phyloP scores from a whole-genome alignment of 2,329 filamentous ascomycete genomes.

The Monosporascus sp. region DNA sequence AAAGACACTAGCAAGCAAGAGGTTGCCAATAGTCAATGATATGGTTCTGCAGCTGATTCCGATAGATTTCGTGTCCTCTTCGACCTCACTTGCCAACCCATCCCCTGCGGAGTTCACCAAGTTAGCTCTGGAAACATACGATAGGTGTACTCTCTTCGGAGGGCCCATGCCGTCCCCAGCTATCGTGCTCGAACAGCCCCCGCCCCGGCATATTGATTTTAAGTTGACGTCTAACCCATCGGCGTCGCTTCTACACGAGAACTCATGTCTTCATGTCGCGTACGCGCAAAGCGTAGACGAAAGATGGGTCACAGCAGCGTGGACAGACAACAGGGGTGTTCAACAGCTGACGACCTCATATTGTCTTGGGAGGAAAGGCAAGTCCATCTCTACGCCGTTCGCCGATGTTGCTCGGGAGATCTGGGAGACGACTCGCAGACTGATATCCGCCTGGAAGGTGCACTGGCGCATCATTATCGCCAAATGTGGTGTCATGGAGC shows the following conservation, averaged over 20 bases:
- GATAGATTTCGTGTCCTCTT: slow-evolving; percentile 60
- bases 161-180: slow-evolving; percentile 61
- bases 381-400: slow-evolving; percentile 47
- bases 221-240: slow-evolving; percentile 64
- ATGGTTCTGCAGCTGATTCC: slow-evolving; percentile 76
- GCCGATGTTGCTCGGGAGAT: slow-evolving; percentile 67
- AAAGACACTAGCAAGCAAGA: slow-evolving; percentile 43
- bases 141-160: slow-evolving; percentile 60
- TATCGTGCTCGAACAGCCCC: slow-evolving; percentile 64
- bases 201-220: slow-evolving; percentile 71
- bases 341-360: slow-evolving; percentile 71
- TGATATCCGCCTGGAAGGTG: slow-evolving; percentile 65
- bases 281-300: slow-evolving; percentile 73
- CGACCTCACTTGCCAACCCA: slow-evolving; percentile 58
- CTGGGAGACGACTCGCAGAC: slow-evolving; percentile 71
- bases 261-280: slow-evolving; percentile 74
- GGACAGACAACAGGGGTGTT: slow-evolving; percentile 73
- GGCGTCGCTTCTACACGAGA: slow-evolving; percentile 69
- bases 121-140: slow-evolving; percentile 71
- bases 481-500: slow-evolving; percentile 64
- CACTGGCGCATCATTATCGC: slow-evolving; percentile 75
- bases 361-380: slow-evolving; percentile 59
- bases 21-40: slow-evolving; percentile 49
- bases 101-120: slow-evolving; percentile 54
- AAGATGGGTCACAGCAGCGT: slow-evolving; percentile 73